These are phyloP conservation scores for Claviceps arundinis DNA, from an alignment of 2,329 filamentous ascomycete genomes.

Conservation along the genomic window DNA sequence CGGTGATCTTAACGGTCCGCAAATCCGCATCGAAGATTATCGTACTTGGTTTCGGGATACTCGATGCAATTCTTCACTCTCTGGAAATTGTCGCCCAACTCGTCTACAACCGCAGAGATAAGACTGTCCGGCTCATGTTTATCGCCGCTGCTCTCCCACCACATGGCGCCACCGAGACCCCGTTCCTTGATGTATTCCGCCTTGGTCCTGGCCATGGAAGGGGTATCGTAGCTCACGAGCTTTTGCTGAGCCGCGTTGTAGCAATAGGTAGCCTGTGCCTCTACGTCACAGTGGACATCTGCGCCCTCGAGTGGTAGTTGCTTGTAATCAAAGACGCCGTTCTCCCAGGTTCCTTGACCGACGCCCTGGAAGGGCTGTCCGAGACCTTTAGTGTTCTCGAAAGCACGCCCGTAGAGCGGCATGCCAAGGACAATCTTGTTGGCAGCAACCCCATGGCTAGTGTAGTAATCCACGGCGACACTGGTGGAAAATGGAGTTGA, in stretches of 20 bases:
- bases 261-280: slow-evolving; percentile 60
- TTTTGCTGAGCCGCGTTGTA: slow-evolving; percentile 50
- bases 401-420: slow-evolving; percentile 83
- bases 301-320: slow-evolving; percentile 58
- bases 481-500: slow-evolving; percentile 68
- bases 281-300: slow-evolving; percentile 48
- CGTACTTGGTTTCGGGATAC: slow-evolving; percentile 56
- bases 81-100: slow-evolving; percentile 44
- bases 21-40: slow-evolving; percentile 51
- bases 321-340: slow-evolving; percentile 82
- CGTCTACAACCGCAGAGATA: slow-evolving; percentile 49
- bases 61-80: slow-evolving; percentile 43
- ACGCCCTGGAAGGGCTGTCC: slow-evolving; percentile 58
- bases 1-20: slow-evolving; percentile 23
- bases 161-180: slow-evolving; percentile 82
- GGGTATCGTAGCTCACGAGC: slow-evolving; percentile 71
- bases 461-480: slow-evolving; percentile 59
- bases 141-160: slow-evolving; percentile 86
- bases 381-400: slow-evolving; percentile 62
- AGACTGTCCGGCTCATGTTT: slow-evolving; percentile 51
- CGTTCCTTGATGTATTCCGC: slow-evolving; percentile 53
- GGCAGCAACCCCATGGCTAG: slow-evolving; percentile 45
- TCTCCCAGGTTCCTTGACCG: slow-evolving; percentile 73
- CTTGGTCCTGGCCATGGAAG: slow-evolving; percentile 54
- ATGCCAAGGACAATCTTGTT: slow-evolving; percentile 79